Conservation (phyloP, 163 green algal genomes). For the Botryococcus braunii region DNA sequence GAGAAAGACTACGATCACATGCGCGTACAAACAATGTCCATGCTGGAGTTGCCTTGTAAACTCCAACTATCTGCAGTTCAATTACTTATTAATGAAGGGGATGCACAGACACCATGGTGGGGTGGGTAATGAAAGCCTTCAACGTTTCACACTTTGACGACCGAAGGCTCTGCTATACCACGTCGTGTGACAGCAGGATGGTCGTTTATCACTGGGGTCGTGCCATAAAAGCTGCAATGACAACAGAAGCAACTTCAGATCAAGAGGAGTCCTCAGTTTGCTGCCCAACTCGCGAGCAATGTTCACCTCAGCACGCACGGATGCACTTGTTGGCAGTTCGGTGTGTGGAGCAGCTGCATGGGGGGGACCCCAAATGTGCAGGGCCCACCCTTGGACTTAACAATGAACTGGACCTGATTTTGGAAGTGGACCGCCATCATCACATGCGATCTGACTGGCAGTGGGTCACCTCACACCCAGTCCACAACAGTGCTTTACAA, state of each 20-base stretch:
- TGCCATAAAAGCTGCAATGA: too few species aligned
- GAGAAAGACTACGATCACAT: too few species aligned
- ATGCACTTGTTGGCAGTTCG: neutral
- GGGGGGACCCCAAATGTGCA: constrained; percentile 2
- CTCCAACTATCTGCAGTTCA: neutral
- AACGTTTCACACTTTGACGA: constrained; percentile 11
- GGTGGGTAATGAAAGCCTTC: constrained; percentile 11
- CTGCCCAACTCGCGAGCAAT: neutral
- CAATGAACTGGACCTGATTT: neutral
- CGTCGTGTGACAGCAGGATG: neutral
- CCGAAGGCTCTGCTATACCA: constrained; percentile 6
- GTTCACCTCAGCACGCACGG: neutral
- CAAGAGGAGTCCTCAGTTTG: neutral
- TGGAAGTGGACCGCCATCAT: too few species aligned
- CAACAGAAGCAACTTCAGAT: constrained; percentile 7
- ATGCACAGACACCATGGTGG: constrained; percentile 7
- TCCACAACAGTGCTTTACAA: too few species aligned
- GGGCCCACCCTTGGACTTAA: neutral
- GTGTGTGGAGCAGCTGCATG: constrained; percentile 7
- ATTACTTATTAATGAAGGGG: neutral
- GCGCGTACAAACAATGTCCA: too few species aligned
- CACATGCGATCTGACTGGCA: too few species aligned
- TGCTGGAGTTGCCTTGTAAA: too few species aligned
- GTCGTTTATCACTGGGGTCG: constrained; percentile 10
- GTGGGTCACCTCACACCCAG: too few species aligned